Percentiles rank a stretch among this genome's conserved stretches.
Conservation (phyloP, 2,329 filamentous ascomycete species). For the Sclerotinia subarctica region DNA sequence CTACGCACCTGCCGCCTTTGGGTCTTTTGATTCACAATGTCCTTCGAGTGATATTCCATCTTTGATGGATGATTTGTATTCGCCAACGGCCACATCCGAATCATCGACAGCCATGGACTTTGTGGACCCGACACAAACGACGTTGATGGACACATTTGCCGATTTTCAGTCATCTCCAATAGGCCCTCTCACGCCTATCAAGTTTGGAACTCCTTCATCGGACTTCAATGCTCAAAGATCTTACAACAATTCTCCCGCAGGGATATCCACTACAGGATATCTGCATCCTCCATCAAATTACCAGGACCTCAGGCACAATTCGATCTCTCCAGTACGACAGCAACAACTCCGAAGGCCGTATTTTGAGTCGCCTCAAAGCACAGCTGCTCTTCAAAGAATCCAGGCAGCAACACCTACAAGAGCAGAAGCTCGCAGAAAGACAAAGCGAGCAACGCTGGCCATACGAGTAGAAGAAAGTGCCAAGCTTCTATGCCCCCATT, state of each 20-base stretch:
- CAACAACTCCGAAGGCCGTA: slow-evolving; percentile 9
- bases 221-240: slow-evolving; percentile 3
- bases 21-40: slow-evolving; percentile 19
- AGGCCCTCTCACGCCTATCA: slow-evolving; percentile 16
- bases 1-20: slow-evolving; percentile 12
- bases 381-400: slow-evolving; percentile 23
- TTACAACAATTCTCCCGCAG: slow-evolving; percentile 5
- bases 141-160: slow-evolving; percentile 28
- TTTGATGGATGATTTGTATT: slow-evolving; percentile 28
- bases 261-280: neutral
- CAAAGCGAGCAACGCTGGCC: neutral
- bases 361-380: slow-evolving; percentile 10
- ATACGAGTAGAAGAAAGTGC: slow-evolving; percentile 38
- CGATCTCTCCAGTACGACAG: slow-evolving; percentile 20
- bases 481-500: slow-evolving; percentile 43
- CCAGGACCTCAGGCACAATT: neutral
- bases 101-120: slow-evolving; percentile 27
- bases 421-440: neutral
- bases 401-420: slow-evolving; percentile 14
- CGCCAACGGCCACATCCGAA: slow-evolving; percentile 25
- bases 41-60: slow-evolving; percentile 24
- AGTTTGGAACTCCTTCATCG: slow-evolving; percentile 15
- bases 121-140: slow-evolving; percentile 34
- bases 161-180: slow-evolving; percentile 21
- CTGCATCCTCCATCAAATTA: slow-evolving; percentile 1